Evolutionary conservation across 495 filamentous ascomycete species (phyloP).

Genomic region (Chaetomium fimeti): DNA sequence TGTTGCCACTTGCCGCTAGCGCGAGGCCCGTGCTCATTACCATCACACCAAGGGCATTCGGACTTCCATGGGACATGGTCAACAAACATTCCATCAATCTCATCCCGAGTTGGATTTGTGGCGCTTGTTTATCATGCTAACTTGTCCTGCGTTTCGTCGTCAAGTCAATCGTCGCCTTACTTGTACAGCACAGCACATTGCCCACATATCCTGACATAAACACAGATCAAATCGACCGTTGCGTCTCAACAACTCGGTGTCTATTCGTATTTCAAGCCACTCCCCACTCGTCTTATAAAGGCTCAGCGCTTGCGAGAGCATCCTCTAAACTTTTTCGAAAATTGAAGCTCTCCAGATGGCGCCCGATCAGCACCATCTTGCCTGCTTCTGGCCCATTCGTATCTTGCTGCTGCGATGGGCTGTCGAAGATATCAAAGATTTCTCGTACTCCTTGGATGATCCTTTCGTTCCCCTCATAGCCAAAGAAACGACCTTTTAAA

Average conservation of each 20-base stretch:
- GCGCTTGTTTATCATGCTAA: too few relatives aligned
- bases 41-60: neutral
- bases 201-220: too few relatives aligned
- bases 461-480: slow-evolving; percentile 61
- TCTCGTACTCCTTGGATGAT: slow-evolving; percentile 92
- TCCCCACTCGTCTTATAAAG: neutral
- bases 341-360: slow-evolving; percentile 54
- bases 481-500: slow-evolving; percentile 70
- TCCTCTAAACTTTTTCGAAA: slow-evolving; percentile 44
- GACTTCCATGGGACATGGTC: too few relatives aligned
- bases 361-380: slow-evolving; percentile 80
- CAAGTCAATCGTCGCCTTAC: too few relatives aligned
- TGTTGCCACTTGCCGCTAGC: slow-evolving; percentile 7
- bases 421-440: slow-evolving; percentile 85
- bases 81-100: too few relatives aligned
- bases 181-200: too few relatives aligned
- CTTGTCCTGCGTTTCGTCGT: too few relatives aligned
- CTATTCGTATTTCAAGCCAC: too few relatives aligned
- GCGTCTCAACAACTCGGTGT: neutral
- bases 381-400: slow-evolving; percentile 41
- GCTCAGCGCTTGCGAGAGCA: slow-evolving; percentile 10
- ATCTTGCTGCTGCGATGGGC: slow-evolving; percentile 36
- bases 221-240: too few relatives aligned
- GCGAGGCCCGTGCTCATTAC: slow-evolving; percentile 2
- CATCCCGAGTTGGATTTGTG: too few relatives aligned